Conservation (phyloP, 495 filamentous ascomycete species). For the Pyrenopolyporus hunteri region DNA sequence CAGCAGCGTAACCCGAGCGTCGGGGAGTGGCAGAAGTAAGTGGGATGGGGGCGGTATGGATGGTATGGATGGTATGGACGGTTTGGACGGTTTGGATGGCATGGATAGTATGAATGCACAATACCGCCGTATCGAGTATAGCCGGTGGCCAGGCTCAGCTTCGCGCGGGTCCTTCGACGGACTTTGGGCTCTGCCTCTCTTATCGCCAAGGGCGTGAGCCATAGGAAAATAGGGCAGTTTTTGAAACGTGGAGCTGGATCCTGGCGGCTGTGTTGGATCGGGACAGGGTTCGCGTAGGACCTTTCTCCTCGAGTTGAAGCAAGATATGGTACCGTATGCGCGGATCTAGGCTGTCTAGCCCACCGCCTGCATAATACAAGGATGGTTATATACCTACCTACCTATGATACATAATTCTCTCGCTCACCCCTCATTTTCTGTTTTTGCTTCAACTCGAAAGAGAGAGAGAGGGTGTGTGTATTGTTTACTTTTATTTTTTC, state of each 20-base stretch:
- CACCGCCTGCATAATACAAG: not conserved
- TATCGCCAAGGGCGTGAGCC: no score
- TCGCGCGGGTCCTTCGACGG: no score
- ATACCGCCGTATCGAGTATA: no score
- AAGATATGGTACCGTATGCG: not conserved
- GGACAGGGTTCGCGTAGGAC: not conserved
- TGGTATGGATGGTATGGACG: not conserved
- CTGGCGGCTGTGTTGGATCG: not conserved
- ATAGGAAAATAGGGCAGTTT: not conserved
- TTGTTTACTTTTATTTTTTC: no score
- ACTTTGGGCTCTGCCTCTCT: no score
- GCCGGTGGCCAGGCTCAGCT: no score
- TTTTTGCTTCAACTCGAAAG: not conserved
- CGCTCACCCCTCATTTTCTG: not conserved
- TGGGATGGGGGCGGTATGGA: not conserved
- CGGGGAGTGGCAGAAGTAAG: not conserved
- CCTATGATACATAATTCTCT: not conserved
- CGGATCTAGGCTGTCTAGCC: no score
- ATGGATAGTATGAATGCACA: no score
- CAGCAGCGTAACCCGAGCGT: not conserved
- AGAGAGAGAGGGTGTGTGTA: no score
- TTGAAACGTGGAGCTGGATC: constrained; percentile 5
- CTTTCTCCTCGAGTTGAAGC: not conserved
- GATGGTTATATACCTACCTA: not conserved
- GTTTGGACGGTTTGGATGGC: not conserved